These are phyloP conservation scores for Termitomyces bulborhizus DNA, from an alignment of 768 basidiomycete genomes.

Conservation along the genomic window DNA sequence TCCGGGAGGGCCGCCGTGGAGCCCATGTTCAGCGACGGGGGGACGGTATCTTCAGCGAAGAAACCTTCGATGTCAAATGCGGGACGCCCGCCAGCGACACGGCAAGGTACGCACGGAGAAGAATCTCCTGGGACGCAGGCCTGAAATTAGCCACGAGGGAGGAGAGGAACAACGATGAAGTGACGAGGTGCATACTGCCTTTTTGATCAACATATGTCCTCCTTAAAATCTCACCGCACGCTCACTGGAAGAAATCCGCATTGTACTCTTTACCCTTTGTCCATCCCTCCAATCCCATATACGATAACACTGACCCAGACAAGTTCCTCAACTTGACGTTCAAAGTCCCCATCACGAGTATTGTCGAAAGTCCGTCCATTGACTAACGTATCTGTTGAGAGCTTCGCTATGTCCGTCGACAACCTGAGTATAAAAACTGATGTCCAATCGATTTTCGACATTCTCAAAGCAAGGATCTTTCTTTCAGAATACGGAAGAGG, in stretches of 20 bases:
- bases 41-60: constrained; percentile 25
- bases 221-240: constrained; percentile 3
- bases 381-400: constrained; percentile 32
- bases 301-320: constrained; percentile 45
- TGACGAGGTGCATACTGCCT: constrained; percentile 50
- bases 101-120: constrained; percentile 49
- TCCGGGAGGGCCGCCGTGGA: constrained; percentile 14
- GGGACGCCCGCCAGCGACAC: constrained; percentile 43
- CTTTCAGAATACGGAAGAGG: constrained; percentile 47
- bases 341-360: constrained; percentile 28
- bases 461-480: constrained; percentile 38
- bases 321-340: constrained; percentile 59
- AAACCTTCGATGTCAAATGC: constrained; percentile 41
- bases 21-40: constrained; percentile 15
- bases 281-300: constrained; percentile 54
- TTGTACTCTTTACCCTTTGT: constrained; percentile 33
- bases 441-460: constrained; percentile 9
- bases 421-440: constrained; percentile 25
- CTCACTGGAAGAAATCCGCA: constrained; percentile 58
- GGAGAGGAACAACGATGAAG: constrained; percentile 50
- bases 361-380: constrained; percentile 39
- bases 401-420: constrained; percentile 31
- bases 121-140: constrained; percentile 30
- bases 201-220: neutral
- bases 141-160: constrained; percentile 28